Evolutionary conservation across 768 basidiomycete genomes (phyloP), one percentile per base, ranked within the genome.

Genomic region (Kwoniella botswanensis): DNA sequence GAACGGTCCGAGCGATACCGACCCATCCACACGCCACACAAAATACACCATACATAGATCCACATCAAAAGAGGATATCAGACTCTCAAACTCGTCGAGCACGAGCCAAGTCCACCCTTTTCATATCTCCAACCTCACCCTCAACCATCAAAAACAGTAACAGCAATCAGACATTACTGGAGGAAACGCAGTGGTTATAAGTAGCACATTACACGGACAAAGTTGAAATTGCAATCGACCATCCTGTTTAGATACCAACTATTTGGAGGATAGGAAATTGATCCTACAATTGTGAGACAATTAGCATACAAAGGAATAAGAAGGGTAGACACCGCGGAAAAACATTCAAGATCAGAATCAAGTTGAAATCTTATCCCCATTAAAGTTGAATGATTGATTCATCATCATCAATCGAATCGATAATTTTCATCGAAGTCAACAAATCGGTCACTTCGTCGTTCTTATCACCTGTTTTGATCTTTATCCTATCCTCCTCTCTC

Each of bases 41-140:
- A 5, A 35, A 35, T 35, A 35, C 35, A 35, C 35, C 35, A 9
- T 35, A 35, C 46, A 50, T 50, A 17, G 46, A 50, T 50, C 46
- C 46, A 6, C 18, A 50, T 18, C 46, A 50, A 6, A 50, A 15
- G 35, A 35, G 18, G 46, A 50, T 18, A 50, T 12, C 46, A 50
- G 18, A 50, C 12, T 50, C 18, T 50, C 18, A 21, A 24, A 15
- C 50, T 21, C n/a, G 29, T 21, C 35, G 42, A 56, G 64, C 64
- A 65, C 64, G 64, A 65, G 64, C 55, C 64, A 56, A 65, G 64
- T 56, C 41, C 64, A 65, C 64, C 64, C 43, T 55, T 65, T 65
- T 65, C 64, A 65, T 44, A 35, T 24, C n/a, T 17, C 46, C 54
- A 11, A 12, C 24, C 12, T 22, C 11, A 12, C 11, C 21, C 18